Conservation (phyloP, 805 yeast genomes). For the Blastobotrys attinorum region DNA sequence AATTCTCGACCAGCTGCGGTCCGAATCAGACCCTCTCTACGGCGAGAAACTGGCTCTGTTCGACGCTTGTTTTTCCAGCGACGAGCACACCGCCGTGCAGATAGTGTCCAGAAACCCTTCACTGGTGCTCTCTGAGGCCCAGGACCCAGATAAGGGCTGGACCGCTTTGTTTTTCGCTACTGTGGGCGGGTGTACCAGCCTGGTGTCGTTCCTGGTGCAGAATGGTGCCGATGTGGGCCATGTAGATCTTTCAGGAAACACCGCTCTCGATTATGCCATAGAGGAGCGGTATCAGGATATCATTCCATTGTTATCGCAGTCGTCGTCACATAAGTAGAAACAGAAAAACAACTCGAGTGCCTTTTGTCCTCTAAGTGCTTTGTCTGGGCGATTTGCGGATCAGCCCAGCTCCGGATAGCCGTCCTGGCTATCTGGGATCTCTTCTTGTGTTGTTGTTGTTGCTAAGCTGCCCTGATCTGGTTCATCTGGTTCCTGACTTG, state of each 20-base stretch:
- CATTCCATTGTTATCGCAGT: background rate
- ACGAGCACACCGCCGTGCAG: background rate
- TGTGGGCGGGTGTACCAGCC: background rate
- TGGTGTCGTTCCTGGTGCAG: background rate
- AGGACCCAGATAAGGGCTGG: constrained; percentile 1
- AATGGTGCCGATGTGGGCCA: background rate
- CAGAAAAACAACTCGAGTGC: too few relatives aligned
- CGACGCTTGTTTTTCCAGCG: constrained; percentile 1
- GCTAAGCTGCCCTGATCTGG: too few relatives aligned
- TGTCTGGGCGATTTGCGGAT: too few relatives aligned
- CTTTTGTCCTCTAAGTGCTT: too few relatives aligned
- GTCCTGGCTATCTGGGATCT: too few relatives aligned
- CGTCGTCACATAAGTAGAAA: too few relatives aligned
- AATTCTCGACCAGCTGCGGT: background rate
- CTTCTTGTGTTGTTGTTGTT: too few relatives aligned
- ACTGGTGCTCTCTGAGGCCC: background rate
- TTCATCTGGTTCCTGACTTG: too few relatives aligned
- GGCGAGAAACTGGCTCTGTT: background rate
- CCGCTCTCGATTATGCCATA: constrained; percentile 5
- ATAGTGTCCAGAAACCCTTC: background rate
- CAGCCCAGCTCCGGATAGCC: too few relatives aligned
- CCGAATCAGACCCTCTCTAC: background rate
- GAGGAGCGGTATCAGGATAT: background rate
- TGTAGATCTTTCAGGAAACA: background rate
- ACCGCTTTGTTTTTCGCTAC: constrained; percentile 1